Evolutionary conservation across 2,329 filamentous ascomycete species (phyloP).

Genomic region (Microdochium nivale): DNA sequence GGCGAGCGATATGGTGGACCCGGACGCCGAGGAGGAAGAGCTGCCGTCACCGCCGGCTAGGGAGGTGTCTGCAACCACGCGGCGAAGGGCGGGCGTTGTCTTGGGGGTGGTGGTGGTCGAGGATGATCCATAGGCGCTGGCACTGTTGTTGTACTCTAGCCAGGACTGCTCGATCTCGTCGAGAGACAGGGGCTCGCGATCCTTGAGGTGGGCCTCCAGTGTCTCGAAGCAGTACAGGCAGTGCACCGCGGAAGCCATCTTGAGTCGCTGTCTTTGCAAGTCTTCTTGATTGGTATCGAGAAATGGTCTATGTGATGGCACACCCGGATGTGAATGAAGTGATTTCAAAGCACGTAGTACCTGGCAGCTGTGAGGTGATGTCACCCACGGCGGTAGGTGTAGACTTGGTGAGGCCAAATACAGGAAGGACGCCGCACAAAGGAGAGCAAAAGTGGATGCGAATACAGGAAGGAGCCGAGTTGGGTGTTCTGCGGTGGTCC

Average conservation of each 20-base stretch:
- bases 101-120: no score
- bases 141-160: constrained; percentile 26
- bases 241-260: constrained; percentile 78
- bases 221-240: constrained; percentile 92
- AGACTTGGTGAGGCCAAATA: no score
- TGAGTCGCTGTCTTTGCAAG: no score
- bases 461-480: background rate
- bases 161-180: constrained; percentile 61
- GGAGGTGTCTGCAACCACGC: constrained; percentile 11
- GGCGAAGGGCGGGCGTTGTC: constrained; percentile 16
- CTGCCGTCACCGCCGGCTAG: constrained; percentile 16
- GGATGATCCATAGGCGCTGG: constrained; percentile 11
- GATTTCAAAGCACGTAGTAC: no score
- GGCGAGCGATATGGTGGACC: constrained; percentile 25
- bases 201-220: constrained; percentile 66
- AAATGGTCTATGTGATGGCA: no score
- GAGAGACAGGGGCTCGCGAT: constrained; percentile 59
- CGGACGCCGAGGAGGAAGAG: constrained; percentile 16
- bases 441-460: no score
- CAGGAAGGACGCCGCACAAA: no score
- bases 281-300: background rate
- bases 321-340: no score
- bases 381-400: no score
- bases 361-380: no score
- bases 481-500: background rate